phyloP scores from a whole-genome alignment of 2,329 filamentous ascomycete genomes.

The Aspergillus fumigatus region DNA sequence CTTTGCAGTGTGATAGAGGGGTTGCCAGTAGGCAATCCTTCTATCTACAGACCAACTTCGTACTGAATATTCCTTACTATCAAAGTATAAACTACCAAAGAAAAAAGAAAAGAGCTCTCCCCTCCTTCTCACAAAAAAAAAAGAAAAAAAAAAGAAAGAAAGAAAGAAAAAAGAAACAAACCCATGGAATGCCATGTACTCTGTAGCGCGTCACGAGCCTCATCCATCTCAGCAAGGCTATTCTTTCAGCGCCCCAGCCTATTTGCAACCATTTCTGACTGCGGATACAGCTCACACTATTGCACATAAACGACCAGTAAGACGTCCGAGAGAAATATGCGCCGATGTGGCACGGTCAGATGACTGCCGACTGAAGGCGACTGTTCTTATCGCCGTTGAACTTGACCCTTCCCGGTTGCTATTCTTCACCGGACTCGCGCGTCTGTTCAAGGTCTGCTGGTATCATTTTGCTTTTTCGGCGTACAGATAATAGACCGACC shows the following conservation, averaged over 20 bases:
- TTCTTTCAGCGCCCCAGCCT: too few relatives aligned
- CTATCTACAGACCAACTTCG: neutral
- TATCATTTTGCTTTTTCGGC: neutral
- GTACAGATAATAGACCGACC: neutral
- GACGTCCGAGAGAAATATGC: neutral
- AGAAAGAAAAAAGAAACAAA: too few relatives aligned
- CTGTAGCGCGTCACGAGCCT: too few relatives aligned
- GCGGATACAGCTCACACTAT: too few relatives aligned
- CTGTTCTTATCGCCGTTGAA: neutral
- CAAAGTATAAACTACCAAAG: too few relatives aligned
- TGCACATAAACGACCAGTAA: too few relatives aligned
- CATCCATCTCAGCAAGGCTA: too few relatives aligned
- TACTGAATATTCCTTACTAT: neutral
- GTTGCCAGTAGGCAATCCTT: neutral
- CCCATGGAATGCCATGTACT: too few relatives aligned
- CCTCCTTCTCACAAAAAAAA: too few relatives aligned
- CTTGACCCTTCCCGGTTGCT: neutral
- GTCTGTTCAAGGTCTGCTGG: neutral
- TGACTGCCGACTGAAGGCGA: neutral
- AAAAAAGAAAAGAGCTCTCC: too few relatives aligned
- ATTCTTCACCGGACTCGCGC: neutral
- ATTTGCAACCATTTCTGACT: too few relatives aligned
- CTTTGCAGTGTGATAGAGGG: neutral
- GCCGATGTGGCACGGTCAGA: neutral
- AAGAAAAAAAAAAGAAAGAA: too few relatives aligned